Evolutionary conservation across 164 flowering plant genomes (phyloP).

Genomic region (Stephania japonica): DNA sequence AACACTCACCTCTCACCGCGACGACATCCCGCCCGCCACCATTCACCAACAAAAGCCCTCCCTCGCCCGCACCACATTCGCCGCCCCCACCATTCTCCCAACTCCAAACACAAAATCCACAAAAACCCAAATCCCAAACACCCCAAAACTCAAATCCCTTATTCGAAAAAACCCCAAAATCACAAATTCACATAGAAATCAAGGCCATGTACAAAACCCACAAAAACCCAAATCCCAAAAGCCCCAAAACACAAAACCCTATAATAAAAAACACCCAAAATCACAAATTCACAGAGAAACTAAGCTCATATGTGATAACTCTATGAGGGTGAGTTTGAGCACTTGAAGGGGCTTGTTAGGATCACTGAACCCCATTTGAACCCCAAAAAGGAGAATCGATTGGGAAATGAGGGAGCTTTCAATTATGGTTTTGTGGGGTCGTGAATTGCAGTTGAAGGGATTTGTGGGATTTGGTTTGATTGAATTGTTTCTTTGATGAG

Average conservation of each 20-base stretch:
- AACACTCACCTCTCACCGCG: conserved; percentile 37
- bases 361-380: conserved; percentile 36
- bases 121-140: no score
- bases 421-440: conserved; percentile 57
- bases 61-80: conserved; percentile 34
- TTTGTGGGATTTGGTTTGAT: conserved; percentile 1
- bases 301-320: conserved; percentile 18
- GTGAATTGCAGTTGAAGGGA: conserved; percentile 52
- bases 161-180: neutral
- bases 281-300: neutral
- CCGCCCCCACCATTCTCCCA: conserved; percentile 52
- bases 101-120: conserved; percentile 14
- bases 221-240: no score
- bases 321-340: conserved; percentile 6
- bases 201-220: conserved; percentile 20
- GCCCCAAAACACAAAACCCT: neutral
- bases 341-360: conserved; percentile 35
- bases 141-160: neutral
- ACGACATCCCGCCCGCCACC: conserved; percentile 38
- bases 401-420: conserved; percentile 9
- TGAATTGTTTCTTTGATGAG: neutral
- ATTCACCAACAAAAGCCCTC: conserved; percentile 53
- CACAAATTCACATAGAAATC: neutral
- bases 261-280: conserved; percentile 3
- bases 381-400: conserved; percentile 12